phyloP scores from a whole-genome alignment of 208 protist genomes.

The Leishmania mexicana region DNA sequence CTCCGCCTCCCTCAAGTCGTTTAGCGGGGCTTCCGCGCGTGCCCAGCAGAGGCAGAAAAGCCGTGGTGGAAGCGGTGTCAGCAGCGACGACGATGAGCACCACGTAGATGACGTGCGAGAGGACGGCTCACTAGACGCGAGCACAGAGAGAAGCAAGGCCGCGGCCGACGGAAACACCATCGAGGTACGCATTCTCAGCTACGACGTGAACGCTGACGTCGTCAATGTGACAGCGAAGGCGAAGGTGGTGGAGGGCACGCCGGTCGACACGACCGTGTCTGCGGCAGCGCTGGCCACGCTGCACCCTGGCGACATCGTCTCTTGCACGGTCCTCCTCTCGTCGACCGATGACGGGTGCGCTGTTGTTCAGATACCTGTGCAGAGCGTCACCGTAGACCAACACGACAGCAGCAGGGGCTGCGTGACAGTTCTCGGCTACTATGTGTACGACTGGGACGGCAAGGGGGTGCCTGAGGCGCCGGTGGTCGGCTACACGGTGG shows the following conservation, averaged over 20 bases:
- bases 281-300: slow-evolving; percentile 41
- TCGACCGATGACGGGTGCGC: slow-evolving; percentile 84
- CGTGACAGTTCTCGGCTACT: slow-evolving; percentile 74
- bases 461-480: slow-evolving; percentile 26
- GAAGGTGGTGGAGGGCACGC: slow-evolving; percentile 74
- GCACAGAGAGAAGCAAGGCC: background rate
- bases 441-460: slow-evolving; percentile 64
- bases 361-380: slow-evolving; percentile 66
- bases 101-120: background rate
- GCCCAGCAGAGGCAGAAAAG: background rate
- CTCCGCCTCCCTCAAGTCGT: background rate
- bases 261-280: slow-evolving; percentile 49
- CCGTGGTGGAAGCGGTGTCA: background rate
- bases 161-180: slow-evolving; percentile 7
- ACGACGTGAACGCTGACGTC: slow-evolving; percentile 68
- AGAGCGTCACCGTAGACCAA: background rate
- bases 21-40: background rate
- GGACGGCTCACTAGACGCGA: background rate
- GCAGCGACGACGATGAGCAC: slow-evolving; percentile 2
- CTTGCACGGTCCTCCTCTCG: slow-evolving; percentile 67
- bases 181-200: slow-evolving; percentile 86
- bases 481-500: slow-evolving; percentile 55
- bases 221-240: slow-evolving; percentile 70
- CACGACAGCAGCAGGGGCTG: background rate
- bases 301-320: slow-evolving; percentile 43